These are phyloP conservation scores for Ganoderma boninense DNA, from an alignment of 1,284 basidiomycete genomes.

Conservation along the genomic window DNA sequence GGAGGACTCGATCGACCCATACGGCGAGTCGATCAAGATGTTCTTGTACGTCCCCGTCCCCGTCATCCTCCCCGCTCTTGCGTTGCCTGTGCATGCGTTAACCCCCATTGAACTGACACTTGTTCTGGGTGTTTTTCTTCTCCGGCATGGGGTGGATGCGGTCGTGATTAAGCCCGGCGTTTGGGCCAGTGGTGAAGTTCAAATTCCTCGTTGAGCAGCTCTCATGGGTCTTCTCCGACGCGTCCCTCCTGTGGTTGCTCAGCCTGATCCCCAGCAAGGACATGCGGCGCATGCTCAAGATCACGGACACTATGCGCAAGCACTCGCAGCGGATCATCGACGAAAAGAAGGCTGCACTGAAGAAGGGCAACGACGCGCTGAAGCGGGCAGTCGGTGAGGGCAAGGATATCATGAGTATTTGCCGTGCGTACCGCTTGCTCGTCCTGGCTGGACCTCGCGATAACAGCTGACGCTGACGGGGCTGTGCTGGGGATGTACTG, in stretches of 20 bases:
- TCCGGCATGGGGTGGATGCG: neutral
- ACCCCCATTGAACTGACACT: no score
- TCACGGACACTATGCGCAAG: slow-evolving; percentile 45
- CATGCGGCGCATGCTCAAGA: slow-evolving; percentile 12
- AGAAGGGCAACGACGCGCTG: slow-evolving; percentile 37
- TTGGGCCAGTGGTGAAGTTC: neutral
- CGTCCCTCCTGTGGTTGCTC: slow-evolving; percentile 17
- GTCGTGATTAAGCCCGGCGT: neutral
- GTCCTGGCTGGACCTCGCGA: no score
- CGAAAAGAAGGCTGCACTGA: slow-evolving; percentile 43
- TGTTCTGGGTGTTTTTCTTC: no score
- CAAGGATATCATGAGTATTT: slow-evolving; percentile 56
- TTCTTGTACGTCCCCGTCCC: slow-evolving; percentile 33
- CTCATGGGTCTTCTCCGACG: slow-evolving; percentile 18
- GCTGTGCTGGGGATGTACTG: neutral
- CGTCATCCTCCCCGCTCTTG: neutral
- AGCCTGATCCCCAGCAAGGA: slow-evolving; percentile 5
- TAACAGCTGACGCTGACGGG: neutral
- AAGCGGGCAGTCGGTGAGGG: slow-evolving; percentile 42
- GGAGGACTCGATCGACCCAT: slow-evolving; percentile 32
- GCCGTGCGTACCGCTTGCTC: slow-evolving; percentile 35
- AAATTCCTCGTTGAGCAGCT: neutral
- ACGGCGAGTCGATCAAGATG: slow-evolving; percentile 40
- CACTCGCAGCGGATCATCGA: slow-evolving; percentile 49
- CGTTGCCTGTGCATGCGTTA: neutral